Conservation (phyloP, 805 yeast genomes). For the Candida ficus region DNA sequence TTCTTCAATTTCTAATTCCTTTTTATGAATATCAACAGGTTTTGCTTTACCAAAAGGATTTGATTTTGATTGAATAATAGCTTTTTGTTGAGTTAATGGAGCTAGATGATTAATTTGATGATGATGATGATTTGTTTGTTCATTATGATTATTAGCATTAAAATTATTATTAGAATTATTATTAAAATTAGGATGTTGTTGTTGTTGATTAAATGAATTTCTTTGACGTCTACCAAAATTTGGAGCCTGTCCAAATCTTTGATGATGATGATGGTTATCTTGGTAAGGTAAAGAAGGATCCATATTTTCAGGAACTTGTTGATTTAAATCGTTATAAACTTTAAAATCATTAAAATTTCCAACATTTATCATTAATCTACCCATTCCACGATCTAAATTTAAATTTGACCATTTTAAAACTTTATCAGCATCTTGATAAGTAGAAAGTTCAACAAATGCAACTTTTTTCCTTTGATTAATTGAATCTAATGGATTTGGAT, state of each 20-base stretch:
- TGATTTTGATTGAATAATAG: constrained; percentile 32
- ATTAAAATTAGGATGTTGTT: background rate
- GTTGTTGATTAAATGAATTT: constrained; percentile 5
- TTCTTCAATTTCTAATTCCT: constrained; percentile 58
- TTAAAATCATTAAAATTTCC: constrained; percentile 24
- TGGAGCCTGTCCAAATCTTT: background rate
- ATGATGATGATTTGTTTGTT: too few relatives aligned
- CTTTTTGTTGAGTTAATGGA: constrained; percentile 16
- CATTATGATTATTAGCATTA: background rate
- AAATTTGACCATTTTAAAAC: constrained; percentile 62
- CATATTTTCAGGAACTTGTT: constrained; percentile 15
- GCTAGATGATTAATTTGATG: constrained; percentile 12
- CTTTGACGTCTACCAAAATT: constrained; percentile 2
- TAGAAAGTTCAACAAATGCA: constrained; percentile 56
- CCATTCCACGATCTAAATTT: constrained; percentile 35
- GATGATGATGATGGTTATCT: background rate
- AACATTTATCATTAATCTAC: constrained; percentile 26
- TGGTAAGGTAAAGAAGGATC: constrained; percentile 19
- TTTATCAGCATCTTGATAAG: constrained; percentile 47
- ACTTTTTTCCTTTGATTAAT: constrained; percentile 42
- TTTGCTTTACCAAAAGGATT: constrained; percentile 84
- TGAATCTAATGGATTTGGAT: constrained; percentile 13
- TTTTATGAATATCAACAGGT: constrained; percentile 74
- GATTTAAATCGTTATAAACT: constrained; percentile 20
- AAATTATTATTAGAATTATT: background rate